Conservation (phyloP, 805 yeast genomes). For the Saturnispora besseyi region DNA sequence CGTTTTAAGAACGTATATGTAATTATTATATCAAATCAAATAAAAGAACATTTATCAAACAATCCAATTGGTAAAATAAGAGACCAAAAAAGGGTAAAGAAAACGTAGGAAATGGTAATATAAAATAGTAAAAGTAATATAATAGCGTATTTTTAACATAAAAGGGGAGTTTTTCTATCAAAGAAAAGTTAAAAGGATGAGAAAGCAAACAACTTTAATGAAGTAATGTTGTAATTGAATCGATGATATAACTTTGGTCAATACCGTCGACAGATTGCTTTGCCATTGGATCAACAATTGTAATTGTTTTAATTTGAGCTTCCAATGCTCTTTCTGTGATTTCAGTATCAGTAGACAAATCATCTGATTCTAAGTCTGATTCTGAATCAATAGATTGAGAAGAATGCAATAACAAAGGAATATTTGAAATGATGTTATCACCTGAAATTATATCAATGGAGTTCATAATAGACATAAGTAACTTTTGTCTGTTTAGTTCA, state of each 20-base stretch:
- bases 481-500: neutral
- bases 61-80: too few relatives aligned
- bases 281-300: neutral
- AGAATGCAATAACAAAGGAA: neutral
- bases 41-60: too few relatives aligned
- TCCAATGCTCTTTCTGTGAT: neutral
- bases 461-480: neutral
- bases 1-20: neutral
- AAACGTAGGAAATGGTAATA: neutral
- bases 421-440: slow-evolving; percentile 1
- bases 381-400: neutral
- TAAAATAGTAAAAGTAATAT: neutral
- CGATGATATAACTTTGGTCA: neutral
- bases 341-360: neutral
- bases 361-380: neutral
- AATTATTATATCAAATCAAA: too few relatives aligned
- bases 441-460: neutral
- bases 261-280: neutral
- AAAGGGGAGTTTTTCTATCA: neutral
- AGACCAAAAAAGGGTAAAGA: neutral
- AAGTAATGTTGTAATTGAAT: neutral
- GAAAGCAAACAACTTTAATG: neutral
- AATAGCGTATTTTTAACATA: too few relatives aligned
- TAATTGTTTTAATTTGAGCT: neutral
- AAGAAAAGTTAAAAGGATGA: neutral